Evolutionary conservation across 2,329 filamentous ascomycete genomes (phyloP), one percentile per base, ranked within the genome.

Genomic region (Colletotrichum higginsianum): DNA sequence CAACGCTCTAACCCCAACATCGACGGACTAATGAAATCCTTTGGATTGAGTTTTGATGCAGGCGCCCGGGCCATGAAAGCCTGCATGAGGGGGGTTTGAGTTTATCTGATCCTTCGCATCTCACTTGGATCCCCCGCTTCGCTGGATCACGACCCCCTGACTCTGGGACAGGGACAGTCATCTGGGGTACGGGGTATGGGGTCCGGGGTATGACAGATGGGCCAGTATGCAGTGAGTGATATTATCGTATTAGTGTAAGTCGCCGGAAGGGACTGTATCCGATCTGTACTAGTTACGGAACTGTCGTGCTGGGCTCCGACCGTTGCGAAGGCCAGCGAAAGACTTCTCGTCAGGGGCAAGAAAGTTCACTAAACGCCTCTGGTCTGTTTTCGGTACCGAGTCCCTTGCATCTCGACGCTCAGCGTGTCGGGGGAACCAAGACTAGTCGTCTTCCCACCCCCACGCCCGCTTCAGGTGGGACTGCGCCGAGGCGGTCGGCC

Each of bases 401-500:
- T 30, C 8, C 7, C 30, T 30, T 30, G 30, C 7, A 8, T 30
- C 30, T 30, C 1, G 30, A 30, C 5, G 30, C 30, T 30, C 30
- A 30, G 30, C 30, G 30, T 7, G 30, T 30, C 30, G 30, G 30
- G 30, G 2, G 30, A 8, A 30, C 8, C 1, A 30, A 2, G 30
- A 1, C 30, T 30, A 69, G 4, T 70, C 55, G 2, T 66, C 67
- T 60, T 63, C 74, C 86, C 84, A 87, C 18, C 83, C 85, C 87
- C 86, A 89, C 62, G 82, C 84, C 65, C 80, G 81, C 75, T 83
- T 84, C 67, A 89, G 78, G 66, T 86, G 83, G 35, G 79, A 76
- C 53, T 85, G 84, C 23, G 86, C 85, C 9, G 81, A 80, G 3
- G 79, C 81, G 4, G 87, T 89, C 4, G 87, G 88, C 78, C 87